Conservation (phyloP, 2,329 filamentous ascomycete genomes). For the Monosporascus sp. region DNA sequence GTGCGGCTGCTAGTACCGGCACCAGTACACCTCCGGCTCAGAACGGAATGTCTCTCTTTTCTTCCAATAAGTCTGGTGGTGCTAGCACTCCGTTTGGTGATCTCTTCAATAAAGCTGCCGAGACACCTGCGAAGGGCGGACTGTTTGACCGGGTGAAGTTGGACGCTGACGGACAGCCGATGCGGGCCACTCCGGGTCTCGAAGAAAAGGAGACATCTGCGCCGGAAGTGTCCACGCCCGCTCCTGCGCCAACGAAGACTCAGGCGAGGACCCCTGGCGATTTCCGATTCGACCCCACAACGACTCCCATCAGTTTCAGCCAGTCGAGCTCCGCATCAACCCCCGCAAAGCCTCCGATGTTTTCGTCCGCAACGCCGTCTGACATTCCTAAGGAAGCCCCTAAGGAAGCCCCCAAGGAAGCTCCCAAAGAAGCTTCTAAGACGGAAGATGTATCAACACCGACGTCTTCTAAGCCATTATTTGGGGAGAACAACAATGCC, state of each 20-base stretch:
- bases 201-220: slow-evolving; percentile 11
- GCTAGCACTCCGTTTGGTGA: slow-evolving; percentile 16
- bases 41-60: slow-evolving; percentile 26
- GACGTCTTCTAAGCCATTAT: slow-evolving; percentile 11
- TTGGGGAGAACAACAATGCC: slow-evolving; percentile 13
- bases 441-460: slow-evolving; percentile 23
- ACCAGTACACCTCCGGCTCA: slow-evolving; percentile 34
- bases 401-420: slow-evolving; percentile 7
- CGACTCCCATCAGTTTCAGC: slow-evolving; percentile 25
- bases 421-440: slow-evolving; percentile 24
- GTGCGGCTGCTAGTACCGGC: slow-evolving; percentile 34
- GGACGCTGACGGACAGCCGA: slow-evolving; percentile 25
- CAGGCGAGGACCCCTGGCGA: slow-evolving; percentile 25
- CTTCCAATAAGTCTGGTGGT: slow-evolving; percentile 21
- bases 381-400: slow-evolving; percentile 5
- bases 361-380: slow-evolving; percentile 7
- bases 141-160: slow-evolving; percentile 27
- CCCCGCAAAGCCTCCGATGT: slow-evolving; percentile 1
- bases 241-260: slow-evolving; percentile 13
- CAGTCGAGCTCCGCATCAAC: slow-evolving; percentile 2
- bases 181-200: slow-evolving; percentile 18
- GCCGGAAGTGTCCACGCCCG: slow-evolving; percentile 8
- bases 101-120: slow-evolving; percentile 10
- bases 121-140: slow-evolving; percentile 20
- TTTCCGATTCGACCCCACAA: slow-evolving; percentile 26